Base-by-base conservation (phyloP, 345 rosid genomes). In the Toxicodendron radicans region DNA sequence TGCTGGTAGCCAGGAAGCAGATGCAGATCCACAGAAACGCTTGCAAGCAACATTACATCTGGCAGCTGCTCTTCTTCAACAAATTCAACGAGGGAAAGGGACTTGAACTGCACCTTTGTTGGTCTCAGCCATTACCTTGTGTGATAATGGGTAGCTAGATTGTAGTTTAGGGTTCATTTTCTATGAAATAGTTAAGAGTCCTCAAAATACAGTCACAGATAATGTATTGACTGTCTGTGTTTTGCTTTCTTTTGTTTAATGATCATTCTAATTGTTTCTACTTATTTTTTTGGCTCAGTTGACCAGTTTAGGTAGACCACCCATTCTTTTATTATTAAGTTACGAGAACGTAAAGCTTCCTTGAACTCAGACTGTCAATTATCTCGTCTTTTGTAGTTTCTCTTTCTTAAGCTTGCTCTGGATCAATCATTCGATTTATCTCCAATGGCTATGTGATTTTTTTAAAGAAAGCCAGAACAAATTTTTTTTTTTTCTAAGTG, bases 11-110 rank as follows among this genome's bases (percentile, higher is more conserved):
- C 87, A 83, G 67, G 92, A 84, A 57, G 86, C 77, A 3, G 98
- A 93, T 48, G 87, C 75, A 48, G 93, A 91, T 83, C 97, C 97
- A 2, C 95, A 94, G 81, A 88, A 92, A 75, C 94, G 98, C 38
- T 83, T 91, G 68, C 95, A 95, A 79, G 99, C 97, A 60, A 95
- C 99, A 52, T 83, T 95, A 62, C 93, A 92, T 78, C 89, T 95
- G 13, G 97, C 99, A 52, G 99, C 97, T 58, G 89, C 97, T 59
- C 97, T 95, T 80, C 98, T 95, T 80, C 95, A 95, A 71, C 99
- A 92, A 80, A 90, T 95, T 77, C 98, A 94, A 80, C 95, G 87
- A 73, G 88, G 91, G 51, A 92, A 91, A 83, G 90, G 90, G 52
- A 82, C 84, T 49, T 91, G 62, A 82, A 64, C 41, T 18, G 23